phyloP scores from a whole-genome alignment of 2,329 filamentous ascomycete species.

The Xylariaceae sp. region DNA sequence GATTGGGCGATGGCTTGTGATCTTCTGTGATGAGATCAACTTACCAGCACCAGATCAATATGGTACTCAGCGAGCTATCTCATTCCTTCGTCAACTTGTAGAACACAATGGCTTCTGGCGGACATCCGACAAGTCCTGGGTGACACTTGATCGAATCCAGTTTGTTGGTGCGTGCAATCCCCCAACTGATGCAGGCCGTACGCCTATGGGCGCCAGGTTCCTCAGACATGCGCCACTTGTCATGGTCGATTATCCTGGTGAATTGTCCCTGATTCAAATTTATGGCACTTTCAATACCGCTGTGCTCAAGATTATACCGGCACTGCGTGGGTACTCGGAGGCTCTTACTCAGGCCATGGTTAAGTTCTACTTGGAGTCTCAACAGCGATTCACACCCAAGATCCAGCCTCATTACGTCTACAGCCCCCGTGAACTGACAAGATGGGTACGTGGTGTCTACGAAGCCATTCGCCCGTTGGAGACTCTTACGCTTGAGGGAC shows the following conservation, averaged over 20 bases:
- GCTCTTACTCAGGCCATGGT: conserved; percentile 97
- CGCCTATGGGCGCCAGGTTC: conserved; percentile 90
- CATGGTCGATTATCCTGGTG: conserved; percentile 99
- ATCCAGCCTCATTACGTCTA: conserved; percentile 99
- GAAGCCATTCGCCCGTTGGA: conserved; percentile 95
- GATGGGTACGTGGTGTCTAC: conserved; percentile 97
- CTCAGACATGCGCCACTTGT: conserved; percentile 95
- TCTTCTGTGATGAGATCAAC: conserved; percentile 99
- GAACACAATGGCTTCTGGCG: conserved; percentile 99
- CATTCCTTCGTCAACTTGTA: conserved; percentile 94
- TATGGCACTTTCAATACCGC: conserved; percentile 98
- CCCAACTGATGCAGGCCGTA: conserved; percentile 94
- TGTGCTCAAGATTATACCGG: conserved; percentile 93
- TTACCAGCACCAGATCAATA: conserved; percentile 97
- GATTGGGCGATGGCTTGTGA: conserved; percentile 94
- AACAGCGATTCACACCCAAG: conserved; percentile 90
- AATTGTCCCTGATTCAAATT: conserved; percentile 92
- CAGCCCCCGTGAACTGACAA: conserved; percentile 95
- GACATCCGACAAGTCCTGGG: conserved; percentile 96
- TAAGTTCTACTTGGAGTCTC: conserved; percentile 91
- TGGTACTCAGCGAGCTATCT: conserved; percentile 94
- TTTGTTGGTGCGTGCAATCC: conserved; percentile 99
- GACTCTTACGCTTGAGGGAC: conserved; percentile 81
- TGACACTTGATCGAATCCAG: conserved; percentile 95
- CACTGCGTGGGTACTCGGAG: conserved; percentile 92